phyloP scores from a whole-genome alignment of 257 asterid species.

The Jacaranda copaia region DNA sequence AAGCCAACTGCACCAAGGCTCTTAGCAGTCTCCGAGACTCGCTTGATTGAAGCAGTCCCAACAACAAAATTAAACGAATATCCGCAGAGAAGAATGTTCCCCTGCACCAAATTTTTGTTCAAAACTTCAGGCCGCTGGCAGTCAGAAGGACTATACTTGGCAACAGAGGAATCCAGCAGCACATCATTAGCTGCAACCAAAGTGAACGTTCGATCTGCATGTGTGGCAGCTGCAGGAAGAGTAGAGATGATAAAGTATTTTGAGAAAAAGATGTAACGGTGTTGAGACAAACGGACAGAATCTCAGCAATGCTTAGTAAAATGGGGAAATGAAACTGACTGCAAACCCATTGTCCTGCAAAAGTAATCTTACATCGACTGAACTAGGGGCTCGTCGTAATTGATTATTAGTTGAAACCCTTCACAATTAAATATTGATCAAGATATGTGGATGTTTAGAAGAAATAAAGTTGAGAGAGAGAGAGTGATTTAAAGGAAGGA shows the following conservation, averaged over 20 bases:
- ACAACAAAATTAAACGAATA: conserved; percentile 89
- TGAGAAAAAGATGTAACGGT: not conserved
- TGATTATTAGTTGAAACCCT: not conserved
- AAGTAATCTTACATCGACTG: not conserved
- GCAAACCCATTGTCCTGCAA: not conserved
- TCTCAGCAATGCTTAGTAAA: not conserved
- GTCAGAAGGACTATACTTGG: conserved; percentile 74
- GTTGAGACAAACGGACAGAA: not conserved
- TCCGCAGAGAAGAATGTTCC: conserved; percentile 96
- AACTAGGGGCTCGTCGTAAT: not conserved
- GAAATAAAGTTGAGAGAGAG: not conserved
- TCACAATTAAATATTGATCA: not conserved
- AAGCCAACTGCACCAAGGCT: conserved; percentile 93
- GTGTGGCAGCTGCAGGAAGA: conserved; percentile 85
- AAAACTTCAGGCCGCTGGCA: conserved; percentile 95
- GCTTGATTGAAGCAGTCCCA: conserved; percentile 90
- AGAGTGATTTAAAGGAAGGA: not conserved
- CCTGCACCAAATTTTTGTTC: conserved; percentile 84
- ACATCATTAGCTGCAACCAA: conserved; percentile 97
- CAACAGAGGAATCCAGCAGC: conserved; percentile 74
- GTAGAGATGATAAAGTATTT: conserved; percentile 13
- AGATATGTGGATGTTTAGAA: too few relatives aligned
- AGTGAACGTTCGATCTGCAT: conserved; percentile 74
- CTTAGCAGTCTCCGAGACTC: conserved; percentile 82
- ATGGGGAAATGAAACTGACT: not conserved